These are phyloP conservation scores for Ulota crispa DNA, from an alignment of 225 moss, liverwort and hornwort species.

Conservation along the genomic window DNA sequence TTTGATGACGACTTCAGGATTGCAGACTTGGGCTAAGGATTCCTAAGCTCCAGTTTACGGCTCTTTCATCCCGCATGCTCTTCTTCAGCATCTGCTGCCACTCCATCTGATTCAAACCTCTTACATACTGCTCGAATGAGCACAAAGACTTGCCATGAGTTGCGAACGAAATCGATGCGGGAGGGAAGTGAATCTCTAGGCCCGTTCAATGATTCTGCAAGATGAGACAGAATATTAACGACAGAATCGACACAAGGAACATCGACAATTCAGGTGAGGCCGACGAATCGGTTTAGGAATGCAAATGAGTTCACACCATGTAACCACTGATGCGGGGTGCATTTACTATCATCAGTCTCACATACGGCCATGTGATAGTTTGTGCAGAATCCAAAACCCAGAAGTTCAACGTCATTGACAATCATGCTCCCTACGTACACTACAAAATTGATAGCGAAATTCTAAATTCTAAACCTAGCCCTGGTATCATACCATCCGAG, in stretches of 20 bases:
- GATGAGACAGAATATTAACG: not conserved
- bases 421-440: not conserved
- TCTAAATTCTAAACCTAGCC: not conserved
- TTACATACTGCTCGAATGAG: not conserved
- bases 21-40: not conserved
- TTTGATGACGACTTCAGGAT: not conserved
- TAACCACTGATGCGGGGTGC: not conserved
- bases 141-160: conserved; percentile 4
- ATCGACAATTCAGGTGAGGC: not conserved
- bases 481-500: not conserved
- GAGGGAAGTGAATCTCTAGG: not conserved
- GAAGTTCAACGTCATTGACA: not conserved
- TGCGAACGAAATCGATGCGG: not conserved
- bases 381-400: not conserved
- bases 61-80: not conserved
- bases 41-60: not conserved
- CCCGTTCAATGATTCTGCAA: not conserved
- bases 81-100: not conserved
- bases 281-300: not conserved
- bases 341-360: not conserved
- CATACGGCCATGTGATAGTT: not conserved
- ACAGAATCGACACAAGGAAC: not conserved
- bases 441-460: not conserved
- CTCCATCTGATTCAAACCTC: not conserved
- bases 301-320: not conserved